Evolutionary conservation across 257 asterid species (phyloP).

Genomic region (Cinchona pubescens): DNA sequence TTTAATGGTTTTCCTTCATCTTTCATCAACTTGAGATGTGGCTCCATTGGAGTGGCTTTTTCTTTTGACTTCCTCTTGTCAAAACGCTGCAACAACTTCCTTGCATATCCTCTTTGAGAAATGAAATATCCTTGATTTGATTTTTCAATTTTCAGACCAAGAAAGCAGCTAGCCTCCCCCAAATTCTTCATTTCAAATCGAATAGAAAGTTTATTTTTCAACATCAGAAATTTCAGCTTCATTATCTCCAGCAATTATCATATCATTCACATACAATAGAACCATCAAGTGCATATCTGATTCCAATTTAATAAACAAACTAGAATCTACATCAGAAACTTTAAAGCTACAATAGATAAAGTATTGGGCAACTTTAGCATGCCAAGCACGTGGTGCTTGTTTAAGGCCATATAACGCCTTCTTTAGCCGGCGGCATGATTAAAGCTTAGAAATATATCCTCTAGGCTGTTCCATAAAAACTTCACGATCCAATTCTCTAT

Average conservation of each 20-base stretch:
- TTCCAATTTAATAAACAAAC: constrained; percentile 10
- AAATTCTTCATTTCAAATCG: constrained; percentile 25
- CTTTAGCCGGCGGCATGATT: constrained; percentile 14
- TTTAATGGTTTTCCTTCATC: constrained; percentile 15
- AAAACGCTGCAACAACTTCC: constrained; percentile 14
- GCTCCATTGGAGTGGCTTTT: constrained; percentile 27
- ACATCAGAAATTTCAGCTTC: constrained; percentile 6
- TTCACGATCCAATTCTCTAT: too few species aligned
- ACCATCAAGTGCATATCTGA: constrained; percentile 9
- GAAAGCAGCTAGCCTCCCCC: constrained; percentile 14
- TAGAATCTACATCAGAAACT: constrained; percentile 11
- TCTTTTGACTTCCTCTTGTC: constrained; percentile 24
- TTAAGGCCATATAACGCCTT: constrained; percentile 21
- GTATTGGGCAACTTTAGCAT: constrained; percentile 17
- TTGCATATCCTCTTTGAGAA: constrained; percentile 22
- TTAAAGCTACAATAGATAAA: constrained; percentile 20
- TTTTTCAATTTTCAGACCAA: constrained; percentile 14
- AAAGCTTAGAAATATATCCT: neutral
- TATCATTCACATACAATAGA: constrained; percentile 10
- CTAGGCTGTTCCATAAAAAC: neutral
- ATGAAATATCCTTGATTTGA: constrained; percentile 9
- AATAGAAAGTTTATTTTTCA: constrained; percentile 1
- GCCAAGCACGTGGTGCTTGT: constrained; percentile 23
- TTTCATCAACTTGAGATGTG: constrained; percentile 16
- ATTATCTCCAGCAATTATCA: constrained; percentile 5